These are phyloP conservation scores for Pterulicium gracile DNA, from an alignment of 1,284 basidiomycete genomes.

Conservation along the genomic window DNA sequence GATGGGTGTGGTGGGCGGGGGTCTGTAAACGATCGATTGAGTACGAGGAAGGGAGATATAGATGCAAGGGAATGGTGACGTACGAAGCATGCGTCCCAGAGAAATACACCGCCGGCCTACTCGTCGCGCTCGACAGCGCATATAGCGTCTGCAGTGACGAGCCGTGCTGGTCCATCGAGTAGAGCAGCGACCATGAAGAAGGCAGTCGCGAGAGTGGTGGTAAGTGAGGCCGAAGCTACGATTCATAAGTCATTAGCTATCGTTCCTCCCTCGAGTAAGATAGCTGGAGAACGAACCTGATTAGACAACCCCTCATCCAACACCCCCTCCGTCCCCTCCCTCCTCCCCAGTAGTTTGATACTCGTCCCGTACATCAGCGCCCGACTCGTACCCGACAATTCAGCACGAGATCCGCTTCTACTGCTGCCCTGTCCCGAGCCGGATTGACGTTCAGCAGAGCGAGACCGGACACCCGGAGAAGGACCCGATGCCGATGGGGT, in stretches of 20 bases:
- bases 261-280: no score
- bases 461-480: no score
- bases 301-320: constrained; percentile 46
- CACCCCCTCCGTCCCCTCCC: constrained; percentile 43
- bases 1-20: constrained; percentile 12
- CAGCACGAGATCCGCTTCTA: constrained; percentile 10
- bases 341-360: constrained; percentile 41
- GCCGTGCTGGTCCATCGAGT: constrained; percentile 93
- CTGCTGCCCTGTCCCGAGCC: no score
- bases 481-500: not conserved
- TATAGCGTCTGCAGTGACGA: constrained; percentile 89
- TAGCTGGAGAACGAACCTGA: constrained; percentile 32
- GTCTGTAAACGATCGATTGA: constrained; percentile 13
- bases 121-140: constrained; percentile 30
- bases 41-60: constrained; percentile 4
- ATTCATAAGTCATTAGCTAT: no score
- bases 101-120: no score
- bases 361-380: constrained; percentile 29
- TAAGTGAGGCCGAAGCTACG: constrained; percentile 62
- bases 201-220: constrained; percentile 77
- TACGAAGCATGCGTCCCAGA: no score
- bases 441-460: not conserved
- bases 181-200: constrained; percentile 77
- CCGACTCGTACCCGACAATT: constrained; percentile 25
- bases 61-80: no score